Evolutionary conservation across 2,329 filamentous ascomycete species (phyloP).

Genomic region (Neonectria faginata): DNA sequence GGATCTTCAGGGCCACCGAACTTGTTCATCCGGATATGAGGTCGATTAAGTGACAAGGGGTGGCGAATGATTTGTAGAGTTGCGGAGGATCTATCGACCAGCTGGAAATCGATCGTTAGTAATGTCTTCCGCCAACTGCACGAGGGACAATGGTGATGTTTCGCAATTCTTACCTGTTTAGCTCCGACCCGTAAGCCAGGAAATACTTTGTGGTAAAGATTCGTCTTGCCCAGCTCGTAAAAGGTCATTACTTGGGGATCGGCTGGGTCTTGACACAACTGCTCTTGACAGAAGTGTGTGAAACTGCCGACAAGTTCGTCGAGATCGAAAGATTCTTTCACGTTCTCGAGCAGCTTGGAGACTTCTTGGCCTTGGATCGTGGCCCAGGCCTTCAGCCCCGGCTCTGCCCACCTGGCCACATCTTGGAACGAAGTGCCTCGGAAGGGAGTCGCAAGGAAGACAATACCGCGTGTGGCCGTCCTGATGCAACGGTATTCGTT

Average conservation of each 20-base stretch:
- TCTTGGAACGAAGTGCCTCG: slow-evolving; percentile 3
- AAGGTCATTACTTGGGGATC: neutral
- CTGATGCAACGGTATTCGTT: neutral
- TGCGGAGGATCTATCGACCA: neutral
- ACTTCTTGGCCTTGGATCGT: neutral
- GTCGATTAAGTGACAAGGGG: neutral
- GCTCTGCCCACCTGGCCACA: slow-evolving; percentile 1
- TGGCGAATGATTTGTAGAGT: neutral
- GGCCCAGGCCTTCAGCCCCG: neutral
- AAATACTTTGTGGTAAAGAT: neutral
- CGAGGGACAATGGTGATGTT: neutral
- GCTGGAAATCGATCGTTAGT: neutral
- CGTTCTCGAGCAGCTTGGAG: neutral
- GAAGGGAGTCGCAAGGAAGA: slow-evolving; percentile 6
- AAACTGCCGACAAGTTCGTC: neutral
- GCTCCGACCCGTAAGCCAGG: no score
- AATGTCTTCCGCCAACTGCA: neutral
- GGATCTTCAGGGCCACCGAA: neutral
- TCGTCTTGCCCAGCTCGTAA: neutral
- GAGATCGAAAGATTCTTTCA: neutral
- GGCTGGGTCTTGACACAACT: neutral
- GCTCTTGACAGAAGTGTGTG: neutral
- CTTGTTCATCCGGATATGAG: slow-evolving; percentile 3
- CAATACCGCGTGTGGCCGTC: neutral
- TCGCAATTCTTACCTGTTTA: no score